Evolutionary conservation across 2,329 filamentous ascomycete genomes (phyloP), one percentile per base, ranked within the genome.

Genomic region (Colletotrichum sublineola): DNA sequence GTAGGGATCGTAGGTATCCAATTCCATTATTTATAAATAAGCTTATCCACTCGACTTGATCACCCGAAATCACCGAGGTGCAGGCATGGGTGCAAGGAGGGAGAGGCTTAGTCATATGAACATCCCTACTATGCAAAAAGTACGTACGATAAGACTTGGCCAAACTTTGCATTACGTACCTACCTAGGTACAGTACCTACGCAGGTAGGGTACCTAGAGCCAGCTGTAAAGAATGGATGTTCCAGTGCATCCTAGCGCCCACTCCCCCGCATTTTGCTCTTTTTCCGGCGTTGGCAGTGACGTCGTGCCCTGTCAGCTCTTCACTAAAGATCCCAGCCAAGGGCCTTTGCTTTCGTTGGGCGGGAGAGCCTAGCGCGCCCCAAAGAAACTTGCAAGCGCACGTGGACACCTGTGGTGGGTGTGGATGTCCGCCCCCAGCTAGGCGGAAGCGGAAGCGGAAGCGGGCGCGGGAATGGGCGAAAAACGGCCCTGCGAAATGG

Each of bases 211-310:
- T 11, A 8, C 42, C 9, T 44, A 50, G 33, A n/a, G 42, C 52
- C 60, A 50, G 44, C 53, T 69, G 60, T 24, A 31, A 72, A 64
- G 65, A 64, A 48, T 61, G 48, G 55, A 42, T 12, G 70, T 72
- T 69, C 65, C 70, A 70, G 66, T 66, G 29, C 66, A 55, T 31
- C 38, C 36, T 72, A 50, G 70, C 65, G 66, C 53, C 44, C 33
- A 38, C 42, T 72, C 70, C 70, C 70, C 70, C 70, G 70, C 66
- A 70, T 69, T 72, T 69, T 72, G 60, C 31, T 61, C 70, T 48
- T 63, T 66, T 72, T 60, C 40, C 65, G 63, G 68, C 55, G 48
- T 24, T 15, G 14, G 57, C 36, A 18, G 56, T 72, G 69, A 72
- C 69, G 66, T 72, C 69, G 69, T 55, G 42, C 6, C 36, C 62